A percentile compares a stretch with the other conserved stretches of the same genome.
Conservation (phyloP, 1,284 basidiomycete species). For the Violaceomyces palustris region DNA sequence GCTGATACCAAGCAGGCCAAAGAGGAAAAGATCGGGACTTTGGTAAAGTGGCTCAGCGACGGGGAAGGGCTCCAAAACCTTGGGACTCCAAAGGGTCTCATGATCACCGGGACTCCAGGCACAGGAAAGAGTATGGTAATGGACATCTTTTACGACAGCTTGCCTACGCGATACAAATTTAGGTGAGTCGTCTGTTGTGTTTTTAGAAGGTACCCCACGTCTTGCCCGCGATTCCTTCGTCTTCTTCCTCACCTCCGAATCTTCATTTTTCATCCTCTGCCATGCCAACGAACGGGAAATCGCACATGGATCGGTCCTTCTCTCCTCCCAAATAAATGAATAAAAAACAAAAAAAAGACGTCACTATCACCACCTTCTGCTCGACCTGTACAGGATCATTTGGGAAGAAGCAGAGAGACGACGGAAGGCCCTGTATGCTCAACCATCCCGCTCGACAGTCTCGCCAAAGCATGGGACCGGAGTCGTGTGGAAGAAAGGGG, state of each 20-base stretch:
- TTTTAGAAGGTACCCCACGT: too few species aligned
- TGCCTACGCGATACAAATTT: constrained; percentile 63
- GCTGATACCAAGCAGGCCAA: constrained; percentile 2
- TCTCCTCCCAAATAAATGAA: too few species aligned
- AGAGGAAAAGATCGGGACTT: constrained; percentile 34
- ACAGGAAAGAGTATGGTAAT: constrained; percentile 63
- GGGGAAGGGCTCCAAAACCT: constrained; percentile 62
- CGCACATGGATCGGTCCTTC: too few species aligned
- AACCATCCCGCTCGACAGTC: constrained; percentile 23
- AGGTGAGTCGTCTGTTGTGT: too few species aligned
- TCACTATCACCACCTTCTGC: constrained; percentile 66
- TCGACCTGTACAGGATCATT: constrained; percentile 65
- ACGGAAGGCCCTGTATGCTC: constrained; percentile 31
- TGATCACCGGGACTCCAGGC: constrained; percentile 59
- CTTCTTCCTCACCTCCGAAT: too few species aligned
- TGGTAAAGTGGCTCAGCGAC: constrained; percentile 61
- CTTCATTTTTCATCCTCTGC: too few species aligned
- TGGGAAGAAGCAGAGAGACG: constrained; percentile 61
- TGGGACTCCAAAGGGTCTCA: constrained; percentile 60
- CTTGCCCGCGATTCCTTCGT: too few species aligned
- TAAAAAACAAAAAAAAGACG: too few species aligned
- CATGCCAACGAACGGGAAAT: too few species aligned
- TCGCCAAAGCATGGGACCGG: constrained; percentile 25
- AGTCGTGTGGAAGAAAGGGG: constrained; percentile 54
- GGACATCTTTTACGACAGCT: constrained; percentile 63